A percentile compares a stretch with the other conserved stretches of the same genome.
Conservation (phyloP, 345 rosid genomes). For the Hirschfeldia incana region DNA sequence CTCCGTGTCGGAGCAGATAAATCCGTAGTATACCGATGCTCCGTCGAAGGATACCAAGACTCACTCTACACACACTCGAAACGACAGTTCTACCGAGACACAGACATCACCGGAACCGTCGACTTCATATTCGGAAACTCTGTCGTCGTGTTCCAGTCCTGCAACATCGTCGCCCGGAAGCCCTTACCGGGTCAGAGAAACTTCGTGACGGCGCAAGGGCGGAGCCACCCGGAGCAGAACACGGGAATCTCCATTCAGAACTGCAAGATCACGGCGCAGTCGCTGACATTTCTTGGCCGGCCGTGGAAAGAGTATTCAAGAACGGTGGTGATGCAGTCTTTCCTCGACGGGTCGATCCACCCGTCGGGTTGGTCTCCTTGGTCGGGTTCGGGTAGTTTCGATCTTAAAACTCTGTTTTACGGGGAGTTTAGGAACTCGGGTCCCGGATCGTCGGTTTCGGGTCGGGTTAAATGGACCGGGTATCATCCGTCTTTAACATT, state of each 20-base stretch:
- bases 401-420: slow-evolving; percentile 44
- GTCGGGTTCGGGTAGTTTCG: slow-evolving; percentile 35
- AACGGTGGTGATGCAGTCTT: slow-evolving; percentile 59
- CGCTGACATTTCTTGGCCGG: slow-evolving; percentile 58
- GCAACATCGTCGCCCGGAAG: slow-evolving; percentile 50
- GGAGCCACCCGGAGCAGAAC: slow-evolving; percentile 54
- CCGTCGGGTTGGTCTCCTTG: slow-evolving; percentile 65
- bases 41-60: slow-evolving; percentile 57
- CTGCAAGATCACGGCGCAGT: slow-evolving; percentile 48
- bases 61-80: slow-evolving; percentile 64
- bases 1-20: slow-evolving; percentile 55
- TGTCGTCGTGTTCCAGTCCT: slow-evolving; percentile 58
- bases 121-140: slow-evolving; percentile 77
- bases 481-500: slow-evolving; percentile 40
- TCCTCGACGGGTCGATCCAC: slow-evolving; percentile 44
- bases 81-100: slow-evolving; percentile 55
- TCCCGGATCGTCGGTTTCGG: slow-evolving; percentile 50
- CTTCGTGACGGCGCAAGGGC: slow-evolving; percentile 68
- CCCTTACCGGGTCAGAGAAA: slow-evolving; percentile 50
- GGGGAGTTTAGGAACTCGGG: slow-evolving; percentile 52
- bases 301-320: slow-evolving; percentile 70
- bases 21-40: slow-evolving; percentile 51
- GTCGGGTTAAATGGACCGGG: slow-evolving; percentile 53
- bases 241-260: slow-evolving; percentile 60
- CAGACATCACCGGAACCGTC: slow-evolving; percentile 51